Percentiles rank a stretch among this genome's conserved stretches.
Evolutionary conservation across 805 yeast species (phyloP).

Genomic region (Metschnikowia picachoensis): DNA sequence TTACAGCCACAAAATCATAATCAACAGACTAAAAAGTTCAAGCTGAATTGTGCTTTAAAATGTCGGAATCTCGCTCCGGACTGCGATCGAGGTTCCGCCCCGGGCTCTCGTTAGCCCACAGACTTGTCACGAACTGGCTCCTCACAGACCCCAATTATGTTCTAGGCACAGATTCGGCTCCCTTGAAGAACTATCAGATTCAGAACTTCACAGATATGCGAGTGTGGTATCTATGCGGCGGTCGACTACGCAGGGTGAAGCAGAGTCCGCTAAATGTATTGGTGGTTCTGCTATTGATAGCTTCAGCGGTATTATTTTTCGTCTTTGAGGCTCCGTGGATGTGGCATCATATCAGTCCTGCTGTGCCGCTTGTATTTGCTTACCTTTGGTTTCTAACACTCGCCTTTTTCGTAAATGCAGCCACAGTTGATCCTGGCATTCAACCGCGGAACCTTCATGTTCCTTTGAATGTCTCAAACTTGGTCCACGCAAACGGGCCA

Average conservation of each 20-base stretch:
- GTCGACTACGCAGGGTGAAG: constrained; percentile 49
- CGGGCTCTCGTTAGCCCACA: constrained; percentile 4
- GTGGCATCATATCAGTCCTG: constrained; percentile 56
- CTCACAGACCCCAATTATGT: constrained; percentile 22
- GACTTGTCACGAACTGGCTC: constrained; percentile 21
- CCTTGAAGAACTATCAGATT: constrained; percentile 40
- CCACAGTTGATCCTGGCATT: constrained; percentile 66
- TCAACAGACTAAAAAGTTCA: neutral
- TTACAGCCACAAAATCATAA: no score
- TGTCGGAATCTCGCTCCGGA: neutral
- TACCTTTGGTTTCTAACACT: constrained; percentile 56
- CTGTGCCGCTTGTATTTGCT: constrained; percentile 50
- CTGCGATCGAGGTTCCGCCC: constrained; percentile 1
- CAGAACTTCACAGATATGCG: constrained; percentile 30
- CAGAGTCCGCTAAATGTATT: constrained; percentile 38
- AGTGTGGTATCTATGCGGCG: constrained; percentile 59
- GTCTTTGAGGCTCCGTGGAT: constrained; percentile 45
- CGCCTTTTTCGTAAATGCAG: constrained; percentile 47
- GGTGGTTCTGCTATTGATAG: constrained; percentile 30
- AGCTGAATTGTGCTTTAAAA: neutral
- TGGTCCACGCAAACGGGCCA: constrained; percentile 34
- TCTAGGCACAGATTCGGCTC: constrained; percentile 1
- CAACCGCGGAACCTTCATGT: constrained; percentile 66
- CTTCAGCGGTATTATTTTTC: constrained; percentile 53
- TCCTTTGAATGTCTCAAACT: constrained; percentile 19